Conservation (phyloP, 1,284 basidiomycete species). For the Ganoderma leucocontextum region DNA sequence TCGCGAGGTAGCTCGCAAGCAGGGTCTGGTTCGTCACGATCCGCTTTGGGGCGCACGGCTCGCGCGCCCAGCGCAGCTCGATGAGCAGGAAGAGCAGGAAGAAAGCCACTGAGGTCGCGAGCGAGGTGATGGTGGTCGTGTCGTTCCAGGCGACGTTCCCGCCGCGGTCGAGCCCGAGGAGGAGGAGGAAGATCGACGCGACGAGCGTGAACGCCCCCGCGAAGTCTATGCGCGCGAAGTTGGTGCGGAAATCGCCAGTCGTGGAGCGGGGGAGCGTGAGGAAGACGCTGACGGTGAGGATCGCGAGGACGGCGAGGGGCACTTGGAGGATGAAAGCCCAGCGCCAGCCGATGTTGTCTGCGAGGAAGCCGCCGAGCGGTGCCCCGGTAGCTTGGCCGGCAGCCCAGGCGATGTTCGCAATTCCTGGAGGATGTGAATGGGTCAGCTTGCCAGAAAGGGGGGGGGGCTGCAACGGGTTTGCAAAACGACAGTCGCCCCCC, state of each 20-base stretch:
- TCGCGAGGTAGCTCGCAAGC: conserved; percentile 62
- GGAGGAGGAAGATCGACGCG: conserved; percentile 58
- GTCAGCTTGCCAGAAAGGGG: not conserved
- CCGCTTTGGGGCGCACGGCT: conserved; percentile 65
- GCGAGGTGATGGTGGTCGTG: conserved; percentile 38
- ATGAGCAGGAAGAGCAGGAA: conserved; percentile 40
- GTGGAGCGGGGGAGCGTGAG: conserved; percentile 56
- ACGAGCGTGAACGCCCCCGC: conserved; percentile 61
- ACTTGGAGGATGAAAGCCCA: conserved; percentile 70
- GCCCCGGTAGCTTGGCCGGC: conserved; percentile 63
- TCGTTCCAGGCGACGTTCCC: conserved; percentile 65
- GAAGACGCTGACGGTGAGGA: conserved; percentile 56
- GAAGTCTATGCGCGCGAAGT: conserved; percentile 67
- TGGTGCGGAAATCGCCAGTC: conserved; percentile 48
- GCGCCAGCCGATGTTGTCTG: conserved; percentile 29
- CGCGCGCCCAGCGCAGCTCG: conserved; percentile 56
- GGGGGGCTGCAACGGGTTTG: no score
- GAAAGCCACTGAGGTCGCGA: conserved; percentile 34
- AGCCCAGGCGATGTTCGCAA: conserved; percentile 65
- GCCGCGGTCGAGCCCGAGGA: conserved; percentile 64
- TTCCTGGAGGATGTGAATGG: conserved; percentile 42
- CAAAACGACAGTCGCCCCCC: no score
- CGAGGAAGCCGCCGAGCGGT: conserved; percentile 64
- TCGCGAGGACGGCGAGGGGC: conserved; percentile 60
- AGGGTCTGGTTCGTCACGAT: conserved; percentile 60